A percentile compares a stretch with the other conserved stretches of the same genome.
Evolutionary conservation across 768 basidiomycete genomes (phyloP).

Genomic region (Auricularia sp.): DNA sequence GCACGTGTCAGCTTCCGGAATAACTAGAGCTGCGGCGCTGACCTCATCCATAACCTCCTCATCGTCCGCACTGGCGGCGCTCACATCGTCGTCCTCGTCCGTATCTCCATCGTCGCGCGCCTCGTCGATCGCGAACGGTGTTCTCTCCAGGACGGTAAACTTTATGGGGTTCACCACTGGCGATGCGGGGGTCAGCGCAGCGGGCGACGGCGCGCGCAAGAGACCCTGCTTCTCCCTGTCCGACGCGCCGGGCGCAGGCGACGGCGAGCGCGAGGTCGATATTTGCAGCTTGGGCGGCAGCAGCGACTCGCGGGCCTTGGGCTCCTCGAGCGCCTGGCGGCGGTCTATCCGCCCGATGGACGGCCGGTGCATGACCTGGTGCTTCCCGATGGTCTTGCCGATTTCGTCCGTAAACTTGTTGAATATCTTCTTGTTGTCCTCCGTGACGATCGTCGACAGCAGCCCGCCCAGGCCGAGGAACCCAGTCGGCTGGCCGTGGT

Average conservation of each 20-base stretch:
- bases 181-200: conserved; percentile 23
- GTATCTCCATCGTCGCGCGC: conserved; percentile 77
- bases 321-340: conserved; percentile 52
- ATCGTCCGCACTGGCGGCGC: conserved; percentile 46
- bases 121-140: conserved; percentile 95
- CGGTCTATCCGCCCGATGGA: conserved; percentile 79
- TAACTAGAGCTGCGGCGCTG: conserved; percentile 12
- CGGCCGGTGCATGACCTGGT: conserved; percentile 62
- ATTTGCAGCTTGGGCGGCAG: conserved; percentile 44
- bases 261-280: conserved; percentile 4
- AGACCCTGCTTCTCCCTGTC: conserved; percentile 8
- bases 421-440: conserved; percentile 88
- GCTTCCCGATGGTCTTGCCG: conserved; percentile 88
- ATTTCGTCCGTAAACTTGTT: conserved; percentile 90
- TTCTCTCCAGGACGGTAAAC: conserved; percentile 81
- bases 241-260: conserved; percentile 20
- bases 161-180: conserved; percentile 66
- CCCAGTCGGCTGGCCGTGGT: conserved; percentile 25
- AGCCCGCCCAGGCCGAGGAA: conserved; percentile 60
- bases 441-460: conserved; percentile 82
- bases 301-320: conserved; percentile 78
- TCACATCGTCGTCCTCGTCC: conserved; percentile 43
- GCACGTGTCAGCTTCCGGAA: not conserved
- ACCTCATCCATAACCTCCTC: conserved; percentile 88
- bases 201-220: conserved; percentile 14